phyloP scores from a whole-genome alignment of 129 eudicot genomes.

The Ambrosia artemisiifolia region DNA sequence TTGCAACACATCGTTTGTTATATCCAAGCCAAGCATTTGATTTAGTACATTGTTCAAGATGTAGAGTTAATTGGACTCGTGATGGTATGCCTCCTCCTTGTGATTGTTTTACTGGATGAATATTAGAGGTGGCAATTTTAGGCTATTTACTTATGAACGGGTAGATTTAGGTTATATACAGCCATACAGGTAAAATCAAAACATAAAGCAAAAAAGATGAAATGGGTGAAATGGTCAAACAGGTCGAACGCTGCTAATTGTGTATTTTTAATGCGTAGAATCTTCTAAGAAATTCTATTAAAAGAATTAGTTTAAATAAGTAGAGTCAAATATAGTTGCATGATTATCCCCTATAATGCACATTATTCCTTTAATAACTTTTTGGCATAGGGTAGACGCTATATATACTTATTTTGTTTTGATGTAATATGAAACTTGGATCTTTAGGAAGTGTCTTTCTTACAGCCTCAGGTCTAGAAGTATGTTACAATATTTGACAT shows the following conservation, averaged over 20 bases:
- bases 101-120: neutral
- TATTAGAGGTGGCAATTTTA: neutral
- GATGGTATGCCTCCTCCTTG: slow-evolving; percentile 49
- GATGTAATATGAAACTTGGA: neutral
- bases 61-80: slow-evolving; percentile 74
- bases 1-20: slow-evolving; percentile 55
- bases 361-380: neutral
- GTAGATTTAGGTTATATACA: neutral
- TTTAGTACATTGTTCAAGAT: slow-evolving; percentile 72
- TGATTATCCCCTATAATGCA: neutral
- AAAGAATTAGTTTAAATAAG: neutral
- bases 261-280: neutral
- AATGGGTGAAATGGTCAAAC: neutral
- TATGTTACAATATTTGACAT: neutral
- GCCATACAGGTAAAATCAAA: neutral
- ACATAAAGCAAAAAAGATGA: neutral
- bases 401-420: neutral
- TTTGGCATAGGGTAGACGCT: neutral
- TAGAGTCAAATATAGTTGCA: neutral
- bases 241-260: neutral
- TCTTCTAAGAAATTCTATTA: neutral
- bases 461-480: neutral
- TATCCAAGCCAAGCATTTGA: slow-evolving; percentile 87
- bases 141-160: neutral
- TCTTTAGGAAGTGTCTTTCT: slow-evolving; percentile 11